Base-by-base conservation (phyloP, 306 rosid genomes). In the Crataegus laevigata region DNA sequence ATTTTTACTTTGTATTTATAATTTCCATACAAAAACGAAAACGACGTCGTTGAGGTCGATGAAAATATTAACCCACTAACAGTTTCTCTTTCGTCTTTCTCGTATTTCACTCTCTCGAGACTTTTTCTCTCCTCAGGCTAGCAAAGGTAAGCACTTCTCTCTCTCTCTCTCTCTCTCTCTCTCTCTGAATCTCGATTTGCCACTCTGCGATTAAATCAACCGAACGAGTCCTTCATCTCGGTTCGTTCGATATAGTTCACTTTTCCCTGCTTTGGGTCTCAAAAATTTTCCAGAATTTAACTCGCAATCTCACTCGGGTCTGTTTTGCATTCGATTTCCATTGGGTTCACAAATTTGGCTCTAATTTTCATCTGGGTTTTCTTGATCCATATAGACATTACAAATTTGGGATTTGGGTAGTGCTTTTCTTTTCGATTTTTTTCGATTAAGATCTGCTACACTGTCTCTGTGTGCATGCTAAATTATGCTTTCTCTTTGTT, bases 361-460 rank as follows among this genome's bases (percentile, higher is more conserved):
- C 3, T 18, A 40, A 60, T 42, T 12, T 19, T 43, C 21, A 28
- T 61, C 22, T 45, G 36, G 32, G 77, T 4, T 74, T 42, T 28
- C 3, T 65, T 73, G 77, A 59, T 73, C 77, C 28, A 4, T 19
- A 0, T 60, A 11, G n/a, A 45, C 40, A 28, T 6, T 43, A 1
- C 12, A 28, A 60, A 6, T 8, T 26, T 29, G 60, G n/a, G 28
- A 12, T 61, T 73, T 61, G 45, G 30, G 11, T 61, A 15, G 60
- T 28, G 45, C 59, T 74, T 74, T 28, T 11, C 22, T 65, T 34
- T 13, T 62, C 30, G 42, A 30, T 21, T 47, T 47, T 47, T 47
- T 47, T 21, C 54, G 22, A 32, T 32, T 45, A 74, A 74, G 77
- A 74, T 74, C 77, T 74, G 61, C 40, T 61, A 13, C 77, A 6